phyloP scores from a whole-genome alignment of 371 early-diverging fungal species.

The Thermomucor indicae-seudaticae region DNA sequence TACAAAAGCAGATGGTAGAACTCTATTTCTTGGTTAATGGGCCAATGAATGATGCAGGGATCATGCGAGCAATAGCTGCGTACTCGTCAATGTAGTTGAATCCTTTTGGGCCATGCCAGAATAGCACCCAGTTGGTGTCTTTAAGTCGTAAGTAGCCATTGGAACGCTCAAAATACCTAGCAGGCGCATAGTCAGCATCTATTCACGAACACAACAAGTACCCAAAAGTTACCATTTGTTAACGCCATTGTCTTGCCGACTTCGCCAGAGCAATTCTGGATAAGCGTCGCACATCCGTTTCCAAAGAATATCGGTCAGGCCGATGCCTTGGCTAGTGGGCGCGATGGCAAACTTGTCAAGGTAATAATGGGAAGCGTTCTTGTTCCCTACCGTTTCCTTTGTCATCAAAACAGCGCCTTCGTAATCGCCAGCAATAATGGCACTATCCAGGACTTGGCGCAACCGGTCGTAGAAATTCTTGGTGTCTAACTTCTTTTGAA shows the following conservation, averaged over 20 bases:
- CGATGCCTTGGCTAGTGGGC: conserved; percentile 86
- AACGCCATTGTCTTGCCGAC: conserved; percentile 83
- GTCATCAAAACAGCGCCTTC: conserved; percentile 47
- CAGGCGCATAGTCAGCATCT: no score
- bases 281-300: conserved; percentile 66
- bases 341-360: conserved; percentile 93
- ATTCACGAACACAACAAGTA: not conserved
- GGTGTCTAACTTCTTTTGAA: conserved; percentile 61
- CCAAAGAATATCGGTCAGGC: conserved; percentile 93
- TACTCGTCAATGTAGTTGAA: conserved; percentile 28
- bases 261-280: conserved; percentile 82
- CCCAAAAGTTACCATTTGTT: conserved; percentile 74
- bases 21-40: not conserved
- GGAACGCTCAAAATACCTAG: conserved; percentile 86
- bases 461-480: conserved; percentile 64
- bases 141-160: conserved; percentile 65
- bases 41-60: conserved; percentile 35
- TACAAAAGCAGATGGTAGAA: no score
- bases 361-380: conserved; percentile 46
- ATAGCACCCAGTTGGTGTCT: conserved; percentile 71
- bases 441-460: conserved; percentile 41
- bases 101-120: conserved; percentile 70
- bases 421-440: conserved; percentile 90
- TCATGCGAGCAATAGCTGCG: conserved; percentile 26
- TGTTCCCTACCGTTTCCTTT: conserved; percentile 11